A percentile compares a stretch with the other conserved stretches of the same genome.
Evolutionary conservation across 106 monocot species (phyloP).

Genomic region (Hemerocallis citrina): DNA sequence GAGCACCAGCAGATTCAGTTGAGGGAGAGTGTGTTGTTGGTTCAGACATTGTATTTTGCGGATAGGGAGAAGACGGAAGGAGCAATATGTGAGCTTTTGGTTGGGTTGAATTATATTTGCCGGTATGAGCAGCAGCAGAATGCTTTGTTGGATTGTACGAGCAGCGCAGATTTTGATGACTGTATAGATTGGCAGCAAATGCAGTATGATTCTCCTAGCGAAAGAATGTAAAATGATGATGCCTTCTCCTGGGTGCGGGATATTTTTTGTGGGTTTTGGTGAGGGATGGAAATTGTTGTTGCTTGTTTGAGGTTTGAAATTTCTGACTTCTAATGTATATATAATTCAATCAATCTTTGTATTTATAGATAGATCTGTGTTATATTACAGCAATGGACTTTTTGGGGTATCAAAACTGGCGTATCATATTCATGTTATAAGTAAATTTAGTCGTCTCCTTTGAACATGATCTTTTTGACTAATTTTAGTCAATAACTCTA

Average conservation of each 20-base stretch:
- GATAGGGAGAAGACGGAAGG: conserved; percentile 80
- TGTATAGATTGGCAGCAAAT: conserved; percentile 61
- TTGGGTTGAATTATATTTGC: conserved; percentile 91
- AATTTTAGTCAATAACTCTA: too few relatives aligned
- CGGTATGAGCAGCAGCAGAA: conserved; percentile 93
- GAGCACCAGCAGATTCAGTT: conserved; percentile 81
- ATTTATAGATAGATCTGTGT: neutral
- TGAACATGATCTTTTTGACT: too few relatives aligned
- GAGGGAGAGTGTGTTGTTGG: conserved; percentile 47
- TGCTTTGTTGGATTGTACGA: conserved; percentile 72
- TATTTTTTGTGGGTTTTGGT: conserved; percentile 2
- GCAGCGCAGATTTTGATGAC: conserved; percentile 82
- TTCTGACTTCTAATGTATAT: conserved; percentile 8
- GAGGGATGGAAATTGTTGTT: neutral
- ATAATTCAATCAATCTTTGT: neutral
- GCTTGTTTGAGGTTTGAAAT: conserved; percentile 2
- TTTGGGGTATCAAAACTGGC: too few relatives aligned
- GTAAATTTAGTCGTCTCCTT: too few relatives aligned
- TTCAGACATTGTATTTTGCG: conserved; percentile 86
- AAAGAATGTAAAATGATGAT: neutral
- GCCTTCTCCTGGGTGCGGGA: neutral
- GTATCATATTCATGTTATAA: too few relatives aligned
- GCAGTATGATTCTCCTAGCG: neutral
- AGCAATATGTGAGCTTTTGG: conserved; percentile 75
- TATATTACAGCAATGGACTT: neutral